Conservation (phyloP, 306 rosid genomes). For the Ammopiptanthus mongolicus region DNA sequence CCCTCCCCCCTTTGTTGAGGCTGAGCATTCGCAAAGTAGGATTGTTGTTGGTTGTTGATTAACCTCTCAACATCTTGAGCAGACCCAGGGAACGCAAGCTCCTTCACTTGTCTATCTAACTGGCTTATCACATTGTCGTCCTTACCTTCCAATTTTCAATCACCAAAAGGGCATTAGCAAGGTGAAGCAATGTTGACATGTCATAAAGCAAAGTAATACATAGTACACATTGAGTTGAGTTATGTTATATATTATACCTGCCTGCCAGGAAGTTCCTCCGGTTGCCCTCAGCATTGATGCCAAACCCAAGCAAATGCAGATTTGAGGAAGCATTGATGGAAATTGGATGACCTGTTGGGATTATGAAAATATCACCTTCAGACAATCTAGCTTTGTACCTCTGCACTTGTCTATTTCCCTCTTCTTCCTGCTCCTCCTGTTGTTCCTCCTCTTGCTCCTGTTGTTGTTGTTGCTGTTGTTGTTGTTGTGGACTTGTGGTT, state of each 20-base stretch:
- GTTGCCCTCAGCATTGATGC: conserved; percentile 38
- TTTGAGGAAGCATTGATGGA: conserved; percentile 22
- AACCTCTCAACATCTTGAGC: conserved; percentile 24
- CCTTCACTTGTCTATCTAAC: conserved; percentile 22
- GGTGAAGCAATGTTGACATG: neutral
- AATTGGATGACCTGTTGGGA: conserved; percentile 38
- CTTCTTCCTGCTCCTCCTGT: neutral
- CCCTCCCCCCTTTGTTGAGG: neutral
- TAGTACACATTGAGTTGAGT: neutral
- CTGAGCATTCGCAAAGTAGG: conserved; percentile 27
- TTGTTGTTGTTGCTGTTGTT: neutral
- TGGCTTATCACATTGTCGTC: conserved; percentile 35
- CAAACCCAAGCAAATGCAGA: conserved; percentile 20
- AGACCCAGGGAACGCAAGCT: conserved; percentile 22
- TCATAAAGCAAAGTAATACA: neutral
- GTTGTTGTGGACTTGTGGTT: neutral
- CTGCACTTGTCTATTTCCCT: neutral
- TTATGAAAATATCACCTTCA: conserved; percentile 10
- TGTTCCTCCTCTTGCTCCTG: neutral
- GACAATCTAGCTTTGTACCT: conserved; percentile 14
- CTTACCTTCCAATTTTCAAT: conserved; percentile 16
- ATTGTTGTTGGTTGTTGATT: conserved; percentile 18
- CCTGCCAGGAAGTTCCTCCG: conserved; percentile 46
- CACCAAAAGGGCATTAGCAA: neutral
- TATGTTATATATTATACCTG: neutral